Evolutionary conservation across 2,329 filamentous ascomycete species (phyloP), one percentile per base, ranked within the genome.

Genomic region (Exophiala sp.): DNA sequence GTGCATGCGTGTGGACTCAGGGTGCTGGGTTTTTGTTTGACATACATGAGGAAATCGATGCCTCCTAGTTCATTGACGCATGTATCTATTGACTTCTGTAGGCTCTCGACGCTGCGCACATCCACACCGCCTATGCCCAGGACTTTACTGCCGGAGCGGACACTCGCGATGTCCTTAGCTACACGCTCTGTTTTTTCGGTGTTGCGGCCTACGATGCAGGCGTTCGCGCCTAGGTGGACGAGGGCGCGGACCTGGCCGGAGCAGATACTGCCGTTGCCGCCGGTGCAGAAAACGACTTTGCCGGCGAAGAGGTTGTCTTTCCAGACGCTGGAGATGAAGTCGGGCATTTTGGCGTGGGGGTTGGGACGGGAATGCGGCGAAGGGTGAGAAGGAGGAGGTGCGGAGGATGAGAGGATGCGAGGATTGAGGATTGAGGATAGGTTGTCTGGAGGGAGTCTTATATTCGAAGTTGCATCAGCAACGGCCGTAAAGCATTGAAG

Each of bases 251-350:
- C 94, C 75, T 97, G 94, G 51, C 89, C 91, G 65, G 88, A 94
- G 76, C 94, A 96, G 67, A 99, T 97, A 21, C 88, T 87, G 51
- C 94, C 92, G 4, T 91, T 91, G 48, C 94, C 94, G 54, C 94
- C 94, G 3, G 94, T 29, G 66, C 95, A 95, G 73, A 97, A 96
- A 63, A 92, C 83, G 41, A 97, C 91, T 66, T 94, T 92, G 68
- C 86, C 85, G 59, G 86, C 89, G 69, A 96, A 96, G 60, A 96
- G 86, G 60, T 86, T 89, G 72, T 95, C 87, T 63, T 80, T 85
- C 91, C 91, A 96, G 64, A 91, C 83, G 55, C 84, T 79, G 71
- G 89, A 95, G 62, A 96, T 69, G 66, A 91, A 95, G 57, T 88
- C 79, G 32, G 86, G 73, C 88, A 91, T 91, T 41, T 58, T 76